Conservation (phyloP, 441 rosid species). For the Biscutella laevigata region DNA sequence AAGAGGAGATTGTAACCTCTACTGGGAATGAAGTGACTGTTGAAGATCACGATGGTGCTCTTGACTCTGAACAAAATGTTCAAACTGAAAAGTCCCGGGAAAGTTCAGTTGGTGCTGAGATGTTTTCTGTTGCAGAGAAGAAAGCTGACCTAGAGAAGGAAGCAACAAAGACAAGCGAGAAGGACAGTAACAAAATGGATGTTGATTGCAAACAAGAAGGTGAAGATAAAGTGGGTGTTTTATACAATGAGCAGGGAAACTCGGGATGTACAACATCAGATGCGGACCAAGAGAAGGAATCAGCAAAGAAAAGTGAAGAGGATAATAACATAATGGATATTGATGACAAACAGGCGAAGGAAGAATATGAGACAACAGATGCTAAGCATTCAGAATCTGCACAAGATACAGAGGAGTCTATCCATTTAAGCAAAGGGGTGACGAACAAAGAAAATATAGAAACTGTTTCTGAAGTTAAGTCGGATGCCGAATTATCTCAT, state of each 20-base stretch:
- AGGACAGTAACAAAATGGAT: background rate
- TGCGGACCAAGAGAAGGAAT: too few relatives aligned
- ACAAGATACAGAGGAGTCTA: constrained; percentile 16
- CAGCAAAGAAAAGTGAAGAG: too few relatives aligned
- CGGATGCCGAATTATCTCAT: constrained; percentile 7
- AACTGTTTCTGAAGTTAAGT: constrained; percentile 18
- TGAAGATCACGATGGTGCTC: background rate
- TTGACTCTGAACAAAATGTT: background rate
- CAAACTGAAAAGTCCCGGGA: background rate
- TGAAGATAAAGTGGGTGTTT: constrained; percentile 7
- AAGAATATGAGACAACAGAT: constrained; percentile 12
- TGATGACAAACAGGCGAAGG: too few relatives aligned
- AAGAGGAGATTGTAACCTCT: background rate
- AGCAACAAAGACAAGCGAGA: background rate
- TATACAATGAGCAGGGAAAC: background rate
- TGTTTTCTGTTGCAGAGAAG: background rate
- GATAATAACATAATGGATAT: too few relatives aligned
- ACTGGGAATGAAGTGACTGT: constrained; percentile 1
- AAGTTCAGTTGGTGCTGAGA: background rate
- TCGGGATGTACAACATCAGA: background rate
- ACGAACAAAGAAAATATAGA: too few relatives aligned
- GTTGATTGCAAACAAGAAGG: background rate
- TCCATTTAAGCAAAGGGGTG: constrained; percentile 20
- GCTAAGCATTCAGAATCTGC: constrained; percentile 6
- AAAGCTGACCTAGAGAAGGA: constrained; percentile 10